These are phyloP conservation scores for Dittrichia graveolens DNA, from an alignment of 129 eudicot genomes.

Conservation along the genomic window DNA sequence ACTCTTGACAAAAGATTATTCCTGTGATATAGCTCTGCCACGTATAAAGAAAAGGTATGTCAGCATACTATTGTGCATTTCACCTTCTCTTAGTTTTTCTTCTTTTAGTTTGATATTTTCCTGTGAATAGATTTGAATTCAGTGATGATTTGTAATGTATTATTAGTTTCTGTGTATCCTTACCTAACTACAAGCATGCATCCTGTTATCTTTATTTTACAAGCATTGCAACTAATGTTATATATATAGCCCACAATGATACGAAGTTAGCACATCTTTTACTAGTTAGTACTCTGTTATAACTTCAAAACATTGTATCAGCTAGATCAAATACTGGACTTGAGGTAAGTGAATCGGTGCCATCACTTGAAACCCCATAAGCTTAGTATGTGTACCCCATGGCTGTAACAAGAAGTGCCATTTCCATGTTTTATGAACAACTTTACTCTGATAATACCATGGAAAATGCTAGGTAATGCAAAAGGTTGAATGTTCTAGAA, in stretches of 20 bases:
- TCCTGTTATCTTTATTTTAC: neutral
- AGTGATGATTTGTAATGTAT: neutral
- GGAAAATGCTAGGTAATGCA: conserved; percentile 6
- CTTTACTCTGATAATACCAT: neutral
- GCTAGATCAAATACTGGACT: neutral
- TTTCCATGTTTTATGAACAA: neutral
- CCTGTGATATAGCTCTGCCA: conserved; percentile 90
- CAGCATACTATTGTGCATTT: neutral
- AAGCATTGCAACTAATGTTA: neutral
- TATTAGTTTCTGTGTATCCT: neutral
- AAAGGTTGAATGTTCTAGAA: conserved; percentile 11
- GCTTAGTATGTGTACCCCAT: neutral
- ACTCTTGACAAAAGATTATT: conserved; percentile 88
- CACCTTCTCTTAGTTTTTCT: neutral
- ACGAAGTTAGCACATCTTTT: too few relatives aligned
- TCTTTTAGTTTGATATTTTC: neutral
- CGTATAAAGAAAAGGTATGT: conserved; percentile 89
- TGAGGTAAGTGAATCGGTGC: neutral
- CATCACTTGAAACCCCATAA: neutral
- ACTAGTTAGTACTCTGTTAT: neutral
- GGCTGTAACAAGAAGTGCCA: neutral
- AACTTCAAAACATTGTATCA: neutral
- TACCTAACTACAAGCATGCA: neutral
- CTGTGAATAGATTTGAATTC: neutral
- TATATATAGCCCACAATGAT: neutral